Base-by-base conservation (phyloP, 768 basidiomycete genomes). In the Lyophyllum shimeji region DNA sequence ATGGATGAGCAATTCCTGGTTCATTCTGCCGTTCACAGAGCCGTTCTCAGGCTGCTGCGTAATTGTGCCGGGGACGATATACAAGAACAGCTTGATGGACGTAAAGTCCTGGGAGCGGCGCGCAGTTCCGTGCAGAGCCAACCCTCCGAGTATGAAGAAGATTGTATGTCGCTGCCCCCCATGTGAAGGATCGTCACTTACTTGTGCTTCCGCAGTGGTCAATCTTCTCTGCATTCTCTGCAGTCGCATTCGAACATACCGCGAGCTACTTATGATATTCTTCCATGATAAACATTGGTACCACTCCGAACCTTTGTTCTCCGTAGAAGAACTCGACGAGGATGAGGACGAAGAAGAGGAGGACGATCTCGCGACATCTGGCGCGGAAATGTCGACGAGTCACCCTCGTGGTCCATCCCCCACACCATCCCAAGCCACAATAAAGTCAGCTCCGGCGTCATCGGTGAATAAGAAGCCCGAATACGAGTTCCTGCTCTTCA, bases 401-500 rank as follows among this genome's bases (percentile, higher is more conserved):
- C 39, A 46, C 20, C 57, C 55, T 29, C 73, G 71, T 15, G 58
- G 72, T 3, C 63, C 78, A 1, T 92, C 90, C 3, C 87, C 89
- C 0, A 71, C 83, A 18, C 80, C 82, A 6, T 88, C 88, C 0
- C 81, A 84, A 54, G 71, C 70, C 6, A 88, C 85, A 2, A 72
- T 82, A 31, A 83, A 74, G 29, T 84, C 82, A 11, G 78, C 72
- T 8, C 76, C 74, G 12, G 66, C 71, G 13, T 69, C 78, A 12
- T 71, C 80, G 3, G 58, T 67, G 0, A 68, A 70, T 18, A 86
- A 83, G 66, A 90, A 89, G 68, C 76, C 91, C 18, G 93, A 96
- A 73, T 96, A 96, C 65, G 95, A 98, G 67, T 98, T 97, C 66
- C 83, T 96, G 25, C 78, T 98, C 12, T 97, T 98, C 79, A 93